Conservation (phyloP, 1,284 basidiomycete genomes). For the Rhodotorula sp. region DNA sequence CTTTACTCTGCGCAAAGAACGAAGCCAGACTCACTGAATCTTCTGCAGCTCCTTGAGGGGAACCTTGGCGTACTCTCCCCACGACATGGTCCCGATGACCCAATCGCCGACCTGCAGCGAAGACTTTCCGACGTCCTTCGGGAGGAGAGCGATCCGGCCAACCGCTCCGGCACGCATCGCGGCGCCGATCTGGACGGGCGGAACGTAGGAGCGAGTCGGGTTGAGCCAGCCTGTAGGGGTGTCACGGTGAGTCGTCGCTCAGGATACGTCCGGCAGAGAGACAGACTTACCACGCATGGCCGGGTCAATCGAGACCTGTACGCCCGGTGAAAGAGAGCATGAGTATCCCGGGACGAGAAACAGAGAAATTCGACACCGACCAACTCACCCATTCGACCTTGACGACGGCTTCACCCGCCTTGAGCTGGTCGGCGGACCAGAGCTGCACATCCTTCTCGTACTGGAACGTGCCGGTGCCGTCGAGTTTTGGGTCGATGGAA, state of each 20-base stretch:
- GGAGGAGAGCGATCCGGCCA: constrained; percentile 28
- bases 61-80: constrained; percentile 40
- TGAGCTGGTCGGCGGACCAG: constrained; percentile 34
- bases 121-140: not conserved
- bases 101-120: constrained; percentile 31
- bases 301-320: constrained; percentile 44
- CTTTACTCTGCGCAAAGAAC: not conserved
- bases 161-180: constrained; percentile 42
- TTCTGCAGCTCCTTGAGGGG: constrained; percentile 34
- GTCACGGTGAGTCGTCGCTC: no score
- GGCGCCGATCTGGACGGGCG: constrained; percentile 40
- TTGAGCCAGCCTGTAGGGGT: constrained; percentile 39
- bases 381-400: constrained; percentile 44
- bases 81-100: constrained; percentile 29
- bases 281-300: constrained; percentile 34
- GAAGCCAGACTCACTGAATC: constrained; percentile 19
- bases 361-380: no score
- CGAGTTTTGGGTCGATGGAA: constrained; percentile 41
- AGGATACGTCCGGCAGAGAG: not conserved
- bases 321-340: not conserved
- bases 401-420: constrained; percentile 44
- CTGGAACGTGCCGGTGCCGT: constrained; percentile 43
- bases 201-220: constrained; percentile 38
- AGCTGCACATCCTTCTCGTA: constrained; percentile 38
- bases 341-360: no score